These are phyloP conservation scores for Komagataella mondaviorum DNA, from an alignment of 805 yeast genomes.

Conservation along the genomic window DNA sequence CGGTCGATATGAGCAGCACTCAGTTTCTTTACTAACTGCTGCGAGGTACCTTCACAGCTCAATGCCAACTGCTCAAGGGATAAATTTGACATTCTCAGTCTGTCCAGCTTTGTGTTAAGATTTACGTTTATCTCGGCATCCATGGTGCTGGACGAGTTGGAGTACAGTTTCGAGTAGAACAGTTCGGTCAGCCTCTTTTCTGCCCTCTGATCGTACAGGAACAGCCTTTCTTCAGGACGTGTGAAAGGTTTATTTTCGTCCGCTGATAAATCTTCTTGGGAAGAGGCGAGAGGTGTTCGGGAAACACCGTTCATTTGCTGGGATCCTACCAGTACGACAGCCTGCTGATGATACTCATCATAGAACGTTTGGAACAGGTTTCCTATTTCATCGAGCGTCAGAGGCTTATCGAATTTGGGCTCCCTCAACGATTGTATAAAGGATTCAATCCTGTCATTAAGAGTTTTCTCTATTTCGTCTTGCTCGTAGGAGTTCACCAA, in stretches of 20 bases:
- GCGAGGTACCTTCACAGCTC: slow-evolving; percentile 13
- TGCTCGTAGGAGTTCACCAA: neutral
- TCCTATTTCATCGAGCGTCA: slow-evolving; percentile 20
- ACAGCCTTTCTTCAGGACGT: slow-evolving; percentile 5
- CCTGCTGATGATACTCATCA: slow-evolving; percentile 11
- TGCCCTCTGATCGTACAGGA: slow-evolving; percentile 14
- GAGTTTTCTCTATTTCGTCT: neutral
- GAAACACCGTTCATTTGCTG: slow-evolving; percentile 1
- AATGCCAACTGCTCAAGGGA: slow-evolving; percentile 13
- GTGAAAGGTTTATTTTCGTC: neutral
- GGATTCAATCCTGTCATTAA: neutral
- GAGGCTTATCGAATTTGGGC: slow-evolving; percentile 20
- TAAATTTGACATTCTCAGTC: slow-evolving; percentile 12
- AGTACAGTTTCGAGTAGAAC: slow-evolving; percentile 19
- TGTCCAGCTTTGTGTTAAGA: slow-evolving; percentile 14
- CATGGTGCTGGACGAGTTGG: slow-evolving; percentile 13
- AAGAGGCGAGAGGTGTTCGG: neutral
- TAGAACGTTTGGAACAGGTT: slow-evolving; percentile 20
- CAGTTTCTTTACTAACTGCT: slow-evolving; percentile 8
- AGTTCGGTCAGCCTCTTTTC: slow-evolving; percentile 20
- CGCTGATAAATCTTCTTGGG: neutral
- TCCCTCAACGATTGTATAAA: slow-evolving; percentile 14
- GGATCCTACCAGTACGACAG: slow-evolving; percentile 8
- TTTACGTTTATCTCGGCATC: slow-evolving; percentile 15
- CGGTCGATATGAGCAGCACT: slow-evolving; percentile 14